Evolutionary conservation across 306 rosid species (phyloP).

Genomic region (Morella rubra): DNA sequence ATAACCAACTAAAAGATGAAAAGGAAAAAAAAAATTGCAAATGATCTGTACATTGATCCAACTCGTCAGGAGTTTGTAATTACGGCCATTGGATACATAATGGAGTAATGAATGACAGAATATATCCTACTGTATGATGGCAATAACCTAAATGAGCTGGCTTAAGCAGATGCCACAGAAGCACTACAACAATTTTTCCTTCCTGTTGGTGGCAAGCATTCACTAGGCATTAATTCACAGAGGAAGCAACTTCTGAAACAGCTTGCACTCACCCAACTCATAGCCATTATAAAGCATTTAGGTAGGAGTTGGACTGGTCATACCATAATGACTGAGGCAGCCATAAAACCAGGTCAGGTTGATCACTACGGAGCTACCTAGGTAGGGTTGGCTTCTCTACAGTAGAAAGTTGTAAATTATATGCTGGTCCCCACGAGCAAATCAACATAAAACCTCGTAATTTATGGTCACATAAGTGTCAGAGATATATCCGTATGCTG

Average conservation of each 20-base stretch:
- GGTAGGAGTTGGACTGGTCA: not conserved
- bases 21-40: not conserved
- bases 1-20: conserved; percentile 21
- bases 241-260: not conserved
- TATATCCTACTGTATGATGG: not conserved
- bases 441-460: not conserved
- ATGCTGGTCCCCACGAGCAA: not conserved
- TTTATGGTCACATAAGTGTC: not conserved
- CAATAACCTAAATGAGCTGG: not conserved
- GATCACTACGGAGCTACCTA: not conserved
- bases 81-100: not conserved
- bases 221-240: not conserved
- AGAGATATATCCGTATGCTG: not conserved
- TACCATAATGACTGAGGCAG: not conserved
- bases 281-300: not conserved
- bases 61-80: not conserved
- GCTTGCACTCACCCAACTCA: not conserved
- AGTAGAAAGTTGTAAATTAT: not conserved
- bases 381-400: not conserved
- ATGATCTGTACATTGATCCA: not conserved
- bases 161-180: not conserved
- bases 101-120: not conserved
- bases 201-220: not conserved
- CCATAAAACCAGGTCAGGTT: not conserved
- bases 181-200: not conserved